Base-by-base conservation (phyloP, 2,329 filamentous ascomycete species). In the Trichoderma endophyticum region DNA sequence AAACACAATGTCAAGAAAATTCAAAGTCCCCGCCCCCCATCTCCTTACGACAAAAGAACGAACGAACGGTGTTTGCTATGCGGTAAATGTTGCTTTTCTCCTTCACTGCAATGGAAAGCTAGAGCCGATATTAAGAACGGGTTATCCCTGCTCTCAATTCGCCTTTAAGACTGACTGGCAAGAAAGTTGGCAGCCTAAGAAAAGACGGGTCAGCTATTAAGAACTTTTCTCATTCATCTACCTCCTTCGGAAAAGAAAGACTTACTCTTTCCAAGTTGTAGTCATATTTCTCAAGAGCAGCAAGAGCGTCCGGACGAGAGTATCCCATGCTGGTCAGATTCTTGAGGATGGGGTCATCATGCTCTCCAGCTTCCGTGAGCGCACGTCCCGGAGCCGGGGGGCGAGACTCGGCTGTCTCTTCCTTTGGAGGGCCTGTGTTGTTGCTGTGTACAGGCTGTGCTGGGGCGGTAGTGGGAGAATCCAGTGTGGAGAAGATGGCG, bases 211-310 rank as follows among this genome's bases (percentile, higher is more conserved):
- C 8, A 70, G 67, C 4, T 54, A 51, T 36, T 4, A 36, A 32
- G 2, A 15, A 59, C 9, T 3, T 8, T 12, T 5, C 15, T 18
- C 15, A 18, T 14, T 48, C 26, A 1, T 30, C 21, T 15, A 12
- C 6, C 28, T n/a, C 11, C 11, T 28, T 21, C 3, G 15, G 12
- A 26, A 28, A 32, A 48, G 15, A 18, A 2, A 36, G 15, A 85
- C 90, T 84, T 83, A 97, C 95, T 89, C 93, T 94, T 82, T 97
- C 94, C 80, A 98, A 87, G 81, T 98, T 96, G 83, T 98, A 98
- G 83, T 98, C 94, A 80, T 93, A 97, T 81, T 95, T 95, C 85
- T 98, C 95, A 79, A 98, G 83, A 28, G 96, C 95, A 64, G 86
- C 86, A 43, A 98, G 83, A 18, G 94, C 92, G 65, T 93, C 90